A percentile compares a stretch with the other conserved stretches of the same genome.
phyloP scores from a whole-genome alignment of 2,329 filamentous ascomycete species.

The Stagonosporopsis cucurbitacearum region DNA sequence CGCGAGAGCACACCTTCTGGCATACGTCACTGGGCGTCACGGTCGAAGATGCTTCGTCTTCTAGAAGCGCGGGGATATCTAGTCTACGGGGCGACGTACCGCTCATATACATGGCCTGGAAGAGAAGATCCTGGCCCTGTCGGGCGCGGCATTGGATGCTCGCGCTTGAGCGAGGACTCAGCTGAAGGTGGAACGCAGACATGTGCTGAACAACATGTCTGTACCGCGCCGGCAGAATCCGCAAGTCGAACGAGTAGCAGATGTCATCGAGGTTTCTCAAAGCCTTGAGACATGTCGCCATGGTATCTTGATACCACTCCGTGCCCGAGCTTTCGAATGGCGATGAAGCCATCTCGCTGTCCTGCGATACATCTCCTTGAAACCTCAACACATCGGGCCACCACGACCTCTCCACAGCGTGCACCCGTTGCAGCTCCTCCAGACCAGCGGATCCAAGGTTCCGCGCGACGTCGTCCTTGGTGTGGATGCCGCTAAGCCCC shows the following conservation, averaged over 20 bases:
- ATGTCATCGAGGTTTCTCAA: not conserved
- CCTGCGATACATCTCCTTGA: not conserved
- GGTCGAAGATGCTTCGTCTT: not conserved
- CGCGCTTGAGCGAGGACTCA: not conserved
- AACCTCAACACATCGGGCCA: not conserved
- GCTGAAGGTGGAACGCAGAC: not conserved
- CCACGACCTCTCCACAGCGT: not conserved
- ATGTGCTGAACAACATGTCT: not conserved
- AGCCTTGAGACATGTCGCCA: not conserved
- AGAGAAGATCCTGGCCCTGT: not conserved
- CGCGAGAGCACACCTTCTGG: not conserved
- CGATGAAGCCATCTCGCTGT: not conserved
- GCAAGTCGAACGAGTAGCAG: not conserved
- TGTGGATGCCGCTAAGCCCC: not conserved
- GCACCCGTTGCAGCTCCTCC: not conserved
- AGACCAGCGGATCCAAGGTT: not conserved
- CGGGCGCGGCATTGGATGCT: not conserved
- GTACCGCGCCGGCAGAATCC: not conserved
- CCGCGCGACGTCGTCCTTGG: not conserved
- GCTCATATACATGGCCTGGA: not conserved
- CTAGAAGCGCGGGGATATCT: not conserved
- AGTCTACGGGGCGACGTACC: not conserved
- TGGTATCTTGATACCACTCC: not conserved
- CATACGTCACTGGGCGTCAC: not conserved
- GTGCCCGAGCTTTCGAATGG: not conserved